Percentiles rank a stretch among this genome's conserved stretches.
These are phyloP conservation scores for Heteromeles arbutifolia DNA, from an alignment of 306 rosid genomes.

Conservation along the genomic window DNA sequence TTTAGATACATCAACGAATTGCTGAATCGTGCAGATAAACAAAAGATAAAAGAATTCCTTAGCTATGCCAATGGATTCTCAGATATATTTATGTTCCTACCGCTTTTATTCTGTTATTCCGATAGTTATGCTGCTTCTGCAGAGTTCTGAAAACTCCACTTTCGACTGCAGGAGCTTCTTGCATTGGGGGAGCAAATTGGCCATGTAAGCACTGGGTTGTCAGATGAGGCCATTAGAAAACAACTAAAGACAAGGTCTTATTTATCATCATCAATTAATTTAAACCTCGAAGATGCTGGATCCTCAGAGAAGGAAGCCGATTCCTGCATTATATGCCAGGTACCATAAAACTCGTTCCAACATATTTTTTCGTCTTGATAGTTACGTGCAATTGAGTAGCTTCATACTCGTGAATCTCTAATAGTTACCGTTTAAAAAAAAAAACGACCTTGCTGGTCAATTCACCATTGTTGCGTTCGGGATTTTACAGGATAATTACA, in stretches of 20 bases:
- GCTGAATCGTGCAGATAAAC: neutral
- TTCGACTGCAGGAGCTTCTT: slow-evolving; percentile 70
- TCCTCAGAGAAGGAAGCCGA: slow-evolving; percentile 50
- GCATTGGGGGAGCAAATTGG: slow-evolving; percentile 95
- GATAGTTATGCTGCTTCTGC: neutral
- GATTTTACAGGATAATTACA: slow-evolving; percentile 67
- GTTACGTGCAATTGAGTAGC: neutral
- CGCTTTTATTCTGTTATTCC: neutral
- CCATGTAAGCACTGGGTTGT: slow-evolving; percentile 71
- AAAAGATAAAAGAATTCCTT: neutral
- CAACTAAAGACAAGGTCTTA: slow-evolving; percentile 49
- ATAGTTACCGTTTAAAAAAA: neutral
- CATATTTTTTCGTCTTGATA: neutral
- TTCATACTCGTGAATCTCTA: neutral
- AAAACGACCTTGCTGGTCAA: neutral
- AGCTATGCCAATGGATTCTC: neutral
- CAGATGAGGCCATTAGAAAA: slow-evolving; percentile 54
- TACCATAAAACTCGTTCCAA: slow-evolving; percentile 15
- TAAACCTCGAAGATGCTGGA: slow-evolving; percentile 50
- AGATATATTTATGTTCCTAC: neutral
- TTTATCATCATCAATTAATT: slow-evolving; percentile 15
- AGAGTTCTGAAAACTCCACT: slow-evolving; percentile 15
- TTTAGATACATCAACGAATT: neutral
- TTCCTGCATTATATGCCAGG: slow-evolving; percentile 92
- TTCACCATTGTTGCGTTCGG: neutral